Conservation (phyloP, 2,329 filamentous ascomycete species). For the Fonsecaea nubica region DNA sequence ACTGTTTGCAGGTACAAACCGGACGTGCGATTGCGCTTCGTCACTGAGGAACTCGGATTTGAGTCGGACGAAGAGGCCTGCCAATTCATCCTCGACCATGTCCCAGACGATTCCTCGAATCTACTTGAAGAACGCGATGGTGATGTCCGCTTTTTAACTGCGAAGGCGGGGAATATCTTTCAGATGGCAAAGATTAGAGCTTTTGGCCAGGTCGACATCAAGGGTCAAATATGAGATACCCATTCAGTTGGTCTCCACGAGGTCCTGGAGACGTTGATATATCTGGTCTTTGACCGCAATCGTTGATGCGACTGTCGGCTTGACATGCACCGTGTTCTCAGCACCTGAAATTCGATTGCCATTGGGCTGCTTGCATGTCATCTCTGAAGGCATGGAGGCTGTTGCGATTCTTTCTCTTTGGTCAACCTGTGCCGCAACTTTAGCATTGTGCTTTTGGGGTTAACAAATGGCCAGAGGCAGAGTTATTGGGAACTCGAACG, state of each 20-base stretch:
- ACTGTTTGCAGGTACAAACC: constrained; percentile 77
- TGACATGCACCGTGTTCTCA: not conserved
- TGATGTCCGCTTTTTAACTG: constrained; percentile 74
- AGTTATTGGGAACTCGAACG: not conserved
- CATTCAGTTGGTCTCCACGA: not conserved
- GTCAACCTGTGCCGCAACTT: not conserved
- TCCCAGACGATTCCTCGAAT: constrained; percentile 63
- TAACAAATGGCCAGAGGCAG: not conserved
- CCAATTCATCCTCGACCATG: constrained; percentile 85
- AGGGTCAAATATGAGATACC: constrained; percentile 76
- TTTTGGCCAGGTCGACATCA: constrained; percentile 91
- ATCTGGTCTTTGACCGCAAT: not conserved
- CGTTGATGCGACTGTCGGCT: not conserved
- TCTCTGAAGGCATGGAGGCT: not conserved
- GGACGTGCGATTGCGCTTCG: constrained; percentile 84
- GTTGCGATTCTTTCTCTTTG: not conserved
- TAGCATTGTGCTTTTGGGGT: not conserved
- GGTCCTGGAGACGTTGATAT: not conserved
- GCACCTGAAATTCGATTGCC: not conserved
- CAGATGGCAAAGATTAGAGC: constrained; percentile 74
- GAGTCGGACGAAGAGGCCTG: constrained; percentile 89
- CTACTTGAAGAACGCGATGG: constrained; percentile 79
- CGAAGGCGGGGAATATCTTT: constrained; percentile 75
- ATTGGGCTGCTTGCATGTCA: not conserved
- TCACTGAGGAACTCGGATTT: constrained; percentile 95